A percentile compares a stretch with the other conserved stretches of the same genome.
phyloP scores from a whole-genome alignment of 1,284 basidiomycete genomes.

The Ceratobasidium papillatum region DNA sequence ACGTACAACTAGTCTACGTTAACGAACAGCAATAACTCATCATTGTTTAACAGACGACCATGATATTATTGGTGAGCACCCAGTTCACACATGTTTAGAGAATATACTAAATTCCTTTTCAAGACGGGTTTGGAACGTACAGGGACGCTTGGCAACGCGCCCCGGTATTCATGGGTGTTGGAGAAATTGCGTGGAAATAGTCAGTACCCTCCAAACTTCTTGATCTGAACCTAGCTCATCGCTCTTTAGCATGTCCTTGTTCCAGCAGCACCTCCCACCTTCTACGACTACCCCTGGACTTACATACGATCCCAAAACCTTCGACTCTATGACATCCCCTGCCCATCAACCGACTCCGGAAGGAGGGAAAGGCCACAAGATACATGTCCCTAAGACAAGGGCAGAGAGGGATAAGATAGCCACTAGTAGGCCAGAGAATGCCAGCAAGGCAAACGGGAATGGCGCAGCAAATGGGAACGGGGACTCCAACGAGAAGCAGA shows the following conservation, averaged over 20 bases:
- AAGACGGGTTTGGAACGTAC: constrained; percentile 54
- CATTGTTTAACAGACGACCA: constrained; percentile 16
- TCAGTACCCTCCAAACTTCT: constrained; percentile 43
- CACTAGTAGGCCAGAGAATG: not conserved
- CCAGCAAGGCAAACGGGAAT: constrained; percentile 5
- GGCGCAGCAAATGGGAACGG: not conserved
- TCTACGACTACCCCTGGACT: constrained; percentile 31
- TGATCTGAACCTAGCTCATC: not conserved
- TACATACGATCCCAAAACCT: constrained; percentile 24
- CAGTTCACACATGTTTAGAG: not conserved
- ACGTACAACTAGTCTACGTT: not conserved
- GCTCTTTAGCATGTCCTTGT: constrained; percentile 46
- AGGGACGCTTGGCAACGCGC: constrained; percentile 50
- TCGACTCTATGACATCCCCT: not conserved
- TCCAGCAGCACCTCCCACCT: constrained; percentile 51
- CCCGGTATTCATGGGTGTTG: constrained; percentile 50
- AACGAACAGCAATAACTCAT: not conserved
- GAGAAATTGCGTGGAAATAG: constrained; percentile 51
- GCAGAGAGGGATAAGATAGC: not conserved
- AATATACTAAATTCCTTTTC: constrained; percentile 36
- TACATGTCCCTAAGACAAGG: not conserved
- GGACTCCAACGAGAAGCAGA: not conserved
- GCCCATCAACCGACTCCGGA: constrained; percentile 3
- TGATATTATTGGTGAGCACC: constrained; percentile 27
- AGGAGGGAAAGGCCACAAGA: not conserved